Conservation (phyloP, 768 basidiomycete genomes). For the Leccinellum albellum region DNA sequence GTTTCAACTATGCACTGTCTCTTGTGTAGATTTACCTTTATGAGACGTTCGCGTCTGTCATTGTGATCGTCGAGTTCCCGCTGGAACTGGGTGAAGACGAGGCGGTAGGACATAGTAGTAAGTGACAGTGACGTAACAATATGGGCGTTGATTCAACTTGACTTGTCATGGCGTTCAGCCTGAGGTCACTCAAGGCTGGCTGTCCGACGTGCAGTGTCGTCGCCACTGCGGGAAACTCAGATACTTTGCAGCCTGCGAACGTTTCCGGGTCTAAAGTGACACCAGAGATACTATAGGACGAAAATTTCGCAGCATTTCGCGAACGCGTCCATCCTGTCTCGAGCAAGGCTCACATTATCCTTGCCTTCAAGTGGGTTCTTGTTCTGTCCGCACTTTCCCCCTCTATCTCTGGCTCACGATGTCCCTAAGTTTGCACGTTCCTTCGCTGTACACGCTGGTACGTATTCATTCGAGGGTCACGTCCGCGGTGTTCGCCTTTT, state of each 20-base stretch:
- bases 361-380: slow-evolving; percentile 68
- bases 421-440: slow-evolving; percentile 64
- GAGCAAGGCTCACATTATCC: slow-evolving; percentile 65
- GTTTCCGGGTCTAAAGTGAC: slow-evolving; percentile 35
- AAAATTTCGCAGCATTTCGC: slow-evolving; percentile 29
- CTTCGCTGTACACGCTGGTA: slow-evolving; percentile 63
- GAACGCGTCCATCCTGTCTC: slow-evolving; percentile 30
- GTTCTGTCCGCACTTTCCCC: not conserved
- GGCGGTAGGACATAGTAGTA: slow-evolving; percentile 9
- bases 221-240: slow-evolving; percentile 37
- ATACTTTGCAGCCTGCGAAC: slow-evolving; percentile 25
- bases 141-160: not conserved
- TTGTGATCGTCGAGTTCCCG: slow-evolving; percentile 77
- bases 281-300: slow-evolving; percentile 67
- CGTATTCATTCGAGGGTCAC: slow-evolving; percentile 32
- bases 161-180: slow-evolving; percentile 46
- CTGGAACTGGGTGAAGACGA: slow-evolving; percentile 59
- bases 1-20: slow-evolving; percentile 4
- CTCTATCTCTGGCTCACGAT: not conserved
- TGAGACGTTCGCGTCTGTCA: slow-evolving; percentile 85
- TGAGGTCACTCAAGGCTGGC: slow-evolving; percentile 54
- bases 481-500: slow-evolving; percentile 17
- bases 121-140: slow-evolving; percentile 7
- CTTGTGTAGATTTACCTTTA: slow-evolving; percentile 59
- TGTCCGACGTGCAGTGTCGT: slow-evolving; percentile 79